Evolutionary conservation across 1,139 yeast species (phyloP).

Genomic region (Blastobotrys arbuscula): DNA sequence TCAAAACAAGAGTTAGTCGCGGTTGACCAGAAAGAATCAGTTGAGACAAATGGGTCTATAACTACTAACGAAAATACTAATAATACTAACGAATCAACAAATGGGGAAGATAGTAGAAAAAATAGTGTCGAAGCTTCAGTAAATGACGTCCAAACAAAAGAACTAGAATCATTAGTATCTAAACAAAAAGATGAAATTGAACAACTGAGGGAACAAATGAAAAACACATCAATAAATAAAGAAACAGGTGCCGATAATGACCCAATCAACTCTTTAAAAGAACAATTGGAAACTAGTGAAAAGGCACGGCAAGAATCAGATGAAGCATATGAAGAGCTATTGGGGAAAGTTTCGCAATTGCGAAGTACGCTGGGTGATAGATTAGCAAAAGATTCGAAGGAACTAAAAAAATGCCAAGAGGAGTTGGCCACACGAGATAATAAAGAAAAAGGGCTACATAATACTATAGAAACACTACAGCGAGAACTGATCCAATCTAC

Average conservation of each 20-base stretch:
- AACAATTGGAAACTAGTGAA: constrained; percentile 39
- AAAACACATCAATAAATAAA: not conserved
- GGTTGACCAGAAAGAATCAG: not conserved
- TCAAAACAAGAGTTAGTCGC: not conserved
- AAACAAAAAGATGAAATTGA: constrained; percentile 15
- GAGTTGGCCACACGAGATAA: constrained; percentile 16
- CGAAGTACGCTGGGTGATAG: constrained; percentile 70
- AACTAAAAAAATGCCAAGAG: constrained; percentile 32
- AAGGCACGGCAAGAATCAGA: constrained; percentile 64
- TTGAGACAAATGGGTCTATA: too few relatives aligned
- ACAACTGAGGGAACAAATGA: constrained; percentile 10
- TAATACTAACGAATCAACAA: not conserved
- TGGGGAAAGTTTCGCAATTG: constrained; percentile 75
- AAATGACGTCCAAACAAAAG: constrained; percentile 3
- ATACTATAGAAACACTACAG: constrained; percentile 39
- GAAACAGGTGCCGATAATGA: constrained; percentile 4
- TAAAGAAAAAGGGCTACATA: constrained; percentile 24
- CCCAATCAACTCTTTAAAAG: constrained; percentile 25
- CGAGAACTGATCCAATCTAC: constrained; percentile 54
- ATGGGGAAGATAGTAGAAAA: not conserved
- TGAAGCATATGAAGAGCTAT: constrained; percentile 65
- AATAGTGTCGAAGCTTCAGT: not conserved
- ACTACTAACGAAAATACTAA: not conserved
- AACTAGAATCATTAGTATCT: constrained; percentile 9
- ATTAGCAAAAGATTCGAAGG: constrained; percentile 46